phyloP scores from a whole-genome alignment of 345 rosid genomes.

The Jatropha curcas region DNA sequence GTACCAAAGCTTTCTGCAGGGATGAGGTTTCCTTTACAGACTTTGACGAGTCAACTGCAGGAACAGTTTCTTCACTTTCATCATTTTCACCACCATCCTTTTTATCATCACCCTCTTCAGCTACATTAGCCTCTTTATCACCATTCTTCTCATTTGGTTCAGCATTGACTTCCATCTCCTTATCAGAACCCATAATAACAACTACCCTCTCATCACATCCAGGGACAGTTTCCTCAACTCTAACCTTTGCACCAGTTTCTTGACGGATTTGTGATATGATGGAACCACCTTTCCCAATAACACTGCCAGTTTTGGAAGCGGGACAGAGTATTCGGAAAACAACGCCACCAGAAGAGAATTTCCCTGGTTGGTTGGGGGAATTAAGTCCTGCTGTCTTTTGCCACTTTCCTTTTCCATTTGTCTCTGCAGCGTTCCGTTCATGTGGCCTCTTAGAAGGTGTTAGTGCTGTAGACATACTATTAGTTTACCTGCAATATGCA shows the following conservation, averaged over 20 bases:
- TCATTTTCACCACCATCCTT: slow-evolving; percentile 25
- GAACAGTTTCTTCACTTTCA: slow-evolving; percentile 34
- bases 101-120: slow-evolving; percentile 24
- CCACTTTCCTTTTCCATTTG: slow-evolving; percentile 49
- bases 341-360: slow-evolving; percentile 21
- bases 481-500: background rate
- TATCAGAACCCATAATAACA: slow-evolving; percentile 34
- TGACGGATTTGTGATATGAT: slow-evolving; percentile 44
- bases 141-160: slow-evolving; percentile 22
- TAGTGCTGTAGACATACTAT: slow-evolving; percentile 46
- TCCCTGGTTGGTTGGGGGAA: slow-evolving; percentile 29
- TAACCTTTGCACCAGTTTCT: slow-evolving; percentile 53
- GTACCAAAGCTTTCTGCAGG: slow-evolving; percentile 55
- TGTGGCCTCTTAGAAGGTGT: slow-evolving; percentile 59
- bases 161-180: slow-evolving; percentile 27
- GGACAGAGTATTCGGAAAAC: slow-evolving; percentile 53
- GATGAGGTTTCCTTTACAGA: slow-evolving; percentile 37
- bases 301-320: slow-evolving; percentile 33
- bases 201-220: slow-evolving; percentile 66
- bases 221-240: slow-evolving; percentile 49
- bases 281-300: slow-evolving; percentile 44
- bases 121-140: slow-evolving; percentile 21
- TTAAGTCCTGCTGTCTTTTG: slow-evolving; percentile 39
- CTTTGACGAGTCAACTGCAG: slow-evolving; percentile 29
- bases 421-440: slow-evolving; percentile 39